Percentiles rank a stretch among this genome's conserved stretches.
Conservation (phyloP, 345 rosid genomes). For the Camelina neglecta region DNA sequence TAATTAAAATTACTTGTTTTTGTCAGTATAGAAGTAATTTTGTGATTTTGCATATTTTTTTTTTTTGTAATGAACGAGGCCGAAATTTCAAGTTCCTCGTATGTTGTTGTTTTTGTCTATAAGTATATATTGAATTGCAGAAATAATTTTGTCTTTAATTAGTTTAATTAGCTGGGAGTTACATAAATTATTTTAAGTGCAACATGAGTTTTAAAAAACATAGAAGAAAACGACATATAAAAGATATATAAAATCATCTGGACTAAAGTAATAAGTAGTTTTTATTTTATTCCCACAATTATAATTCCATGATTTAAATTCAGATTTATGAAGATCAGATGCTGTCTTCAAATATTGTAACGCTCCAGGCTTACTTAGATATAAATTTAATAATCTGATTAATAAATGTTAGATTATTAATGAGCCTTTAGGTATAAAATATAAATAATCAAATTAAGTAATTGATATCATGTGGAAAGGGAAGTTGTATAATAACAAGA, state of each 20-base stretch:
- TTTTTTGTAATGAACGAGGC: slow-evolving; percentile 9
- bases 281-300: not conserved
- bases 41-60: not conserved
- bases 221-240: too few species aligned
- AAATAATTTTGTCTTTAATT: slow-evolving; percentile 23
- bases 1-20: slow-evolving; percentile 33
- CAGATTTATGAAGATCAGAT: not conserved
- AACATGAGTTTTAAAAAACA: not conserved
- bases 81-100: slow-evolving; percentile 23
- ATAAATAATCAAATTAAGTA: not conserved
- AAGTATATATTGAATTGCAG: not conserved
- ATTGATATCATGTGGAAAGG: slow-evolving; percentile 19
- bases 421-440: not conserved
- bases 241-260: not conserved
- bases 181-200: not conserved
- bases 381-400: not conserved
- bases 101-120: slow-evolving; percentile 26
- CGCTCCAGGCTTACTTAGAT: not conserved
- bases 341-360: not conserved
- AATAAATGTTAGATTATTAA: not conserved
- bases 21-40: slow-evolving; percentile 38
- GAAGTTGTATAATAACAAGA: slow-evolving; percentile 23
- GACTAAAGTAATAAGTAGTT: not conserved
- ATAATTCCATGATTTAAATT: not conserved
- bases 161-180: not conserved